Base-by-base conservation (phyloP, 2,329 filamentous ascomycete genomes). In the Rutstroemia sp. region DNA sequence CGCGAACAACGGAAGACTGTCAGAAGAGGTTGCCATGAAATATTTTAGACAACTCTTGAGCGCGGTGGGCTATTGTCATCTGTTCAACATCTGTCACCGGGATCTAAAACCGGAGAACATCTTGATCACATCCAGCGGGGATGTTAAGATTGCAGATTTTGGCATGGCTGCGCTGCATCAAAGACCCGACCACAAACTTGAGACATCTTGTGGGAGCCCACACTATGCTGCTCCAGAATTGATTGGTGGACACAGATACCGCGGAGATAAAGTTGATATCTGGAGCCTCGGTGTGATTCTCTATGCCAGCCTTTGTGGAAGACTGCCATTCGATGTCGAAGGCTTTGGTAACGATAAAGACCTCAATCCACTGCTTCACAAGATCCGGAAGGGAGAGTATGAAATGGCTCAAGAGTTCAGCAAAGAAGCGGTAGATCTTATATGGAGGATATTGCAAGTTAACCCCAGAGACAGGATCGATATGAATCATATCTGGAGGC, bases 21-120 rank as follows among this genome's bases (percentile, higher is more conserved):
- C 80, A 0, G 94, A 99, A 72, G 81, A 87, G 60, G 84, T 92
- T 62, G 86, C 89, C 5, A 80, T 96, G 51, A 88, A 81, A 67
- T 86, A 95, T 63, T 96, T 96, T 68, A 86, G 92, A 39, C 94
- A 99, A 72, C 91, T 99, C 63, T 87, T 99, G 68, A 89, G 89
- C 54, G 94, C 90, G 1, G 79, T 99, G 51, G 84, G 91, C 3
- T 96, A 96, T 73, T 95, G 92, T 64, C 94, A 99, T 72, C 84
- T 88, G 2, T 89, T 96, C 73, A 91, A 92, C 64, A 96, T 99
- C 61, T 96, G 92, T 69, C 94, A 99, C 69, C 88, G 94, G 23
- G 94, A 99, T 65, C 77, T 99, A 53, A 99, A 99, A 72, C 94
- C 92, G 0, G 94, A 99, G 73, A 99, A 99, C 66, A 96, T 99